A percentile compares a stretch with the other conserved stretches of the same genome.
Evolutionary conservation across 2,329 filamentous ascomycete genomes (phyloP).

Genomic region (Ophiosphaerella korrae): DNA sequence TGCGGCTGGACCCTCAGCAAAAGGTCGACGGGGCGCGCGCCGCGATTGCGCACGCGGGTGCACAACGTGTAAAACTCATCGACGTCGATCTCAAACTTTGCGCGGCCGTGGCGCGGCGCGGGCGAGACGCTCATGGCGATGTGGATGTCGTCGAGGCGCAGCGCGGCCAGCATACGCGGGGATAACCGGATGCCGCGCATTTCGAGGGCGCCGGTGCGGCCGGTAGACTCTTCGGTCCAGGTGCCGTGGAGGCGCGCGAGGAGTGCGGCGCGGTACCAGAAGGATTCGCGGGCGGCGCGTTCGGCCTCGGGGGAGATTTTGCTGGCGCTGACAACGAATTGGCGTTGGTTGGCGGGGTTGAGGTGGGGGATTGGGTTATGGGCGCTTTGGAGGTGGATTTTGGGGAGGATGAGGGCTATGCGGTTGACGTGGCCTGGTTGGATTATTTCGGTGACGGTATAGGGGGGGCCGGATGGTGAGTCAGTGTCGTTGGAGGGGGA

Average conservation of each 20-base stretch:
- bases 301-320: slow-evolving; percentile 81
- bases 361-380: slow-evolving; percentile 79
- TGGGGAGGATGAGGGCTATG: slow-evolving; percentile 74
- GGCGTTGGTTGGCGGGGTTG: slow-evolving; percentile 81
- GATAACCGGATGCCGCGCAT: slow-evolving; percentile 76
- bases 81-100: slow-evolving; percentile 54
- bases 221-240: slow-evolving; percentile 67
- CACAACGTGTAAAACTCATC: slow-evolving; percentile 73
- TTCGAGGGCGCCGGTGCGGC: slow-evolving; percentile 71
- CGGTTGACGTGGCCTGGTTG: slow-evolving; percentile 70
- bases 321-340: slow-evolving; percentile 85
- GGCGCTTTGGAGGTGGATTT: slow-evolving; percentile 76
- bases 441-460: slow-evolving; percentile 51
- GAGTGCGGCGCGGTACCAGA: slow-evolving; percentile 88
- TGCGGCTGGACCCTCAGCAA: slow-evolving; percentile 78
- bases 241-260: slow-evolving; percentile 71
- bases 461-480: background rate
- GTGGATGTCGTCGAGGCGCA: slow-evolving; percentile 76
- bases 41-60: slow-evolving; percentile 77
- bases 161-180: slow-evolving; percentile 78
- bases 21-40: slow-evolving; percentile 68
- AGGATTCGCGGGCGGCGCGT: slow-evolving; percentile 76
- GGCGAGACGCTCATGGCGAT: slow-evolving; percentile 59
- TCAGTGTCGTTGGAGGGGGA: no score
- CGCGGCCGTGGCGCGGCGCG: slow-evolving; percentile 38